These are phyloP conservation scores for Pseudonitzschia delicatissima DNA, from an alignment of 108 stramenopile genomes.

Conservation along the genomic window DNA sequence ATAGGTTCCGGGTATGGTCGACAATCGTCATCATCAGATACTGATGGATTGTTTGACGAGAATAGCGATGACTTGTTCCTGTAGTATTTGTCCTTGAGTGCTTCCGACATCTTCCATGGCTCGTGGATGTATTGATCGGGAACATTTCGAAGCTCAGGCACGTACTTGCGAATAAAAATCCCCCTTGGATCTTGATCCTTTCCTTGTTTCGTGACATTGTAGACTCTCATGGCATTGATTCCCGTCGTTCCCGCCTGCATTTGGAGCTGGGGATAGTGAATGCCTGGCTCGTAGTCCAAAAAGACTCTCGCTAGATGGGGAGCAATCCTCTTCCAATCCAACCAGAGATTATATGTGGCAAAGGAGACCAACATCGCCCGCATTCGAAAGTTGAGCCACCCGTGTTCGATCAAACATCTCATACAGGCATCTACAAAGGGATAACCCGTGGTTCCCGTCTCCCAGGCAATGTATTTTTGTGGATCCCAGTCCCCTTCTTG, in stretches of 20 bases:
- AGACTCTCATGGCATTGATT: constrained; percentile 76
- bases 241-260: constrained; percentile 81
- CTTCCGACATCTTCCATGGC: constrained; percentile 57
- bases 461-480: constrained; percentile 53
- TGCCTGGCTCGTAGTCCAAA: constrained; percentile 64
- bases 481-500: constrained; percentile 61
- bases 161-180: constrained; percentile 48
- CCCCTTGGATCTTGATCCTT: constrained; percentile 71
- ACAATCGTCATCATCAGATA: constrained; percentile 7
- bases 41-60: constrained; percentile 9
- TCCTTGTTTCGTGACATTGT: constrained; percentile 73
- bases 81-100: constrained; percentile 14
- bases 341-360: constrained; percentile 72
- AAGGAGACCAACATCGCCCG: constrained; percentile 76
- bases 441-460: constrained; percentile 53
- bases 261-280: constrained; percentile 76
- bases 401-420: constrained; percentile 58
- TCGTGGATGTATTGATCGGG: constrained; percentile 63
- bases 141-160: constrained; percentile 46
- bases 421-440: constrained; percentile 77
- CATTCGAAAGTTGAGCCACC: constrained; percentile 79
- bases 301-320: constrained; percentile 60
- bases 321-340: constrained; percentile 70
- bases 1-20: constrained; percentile 53
- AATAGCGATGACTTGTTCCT: constrained; percentile 28